Evolutionary conservation across 352 stramenopile genomes (phyloP).

Genomic region (Aphanomyces astaci): DNA sequence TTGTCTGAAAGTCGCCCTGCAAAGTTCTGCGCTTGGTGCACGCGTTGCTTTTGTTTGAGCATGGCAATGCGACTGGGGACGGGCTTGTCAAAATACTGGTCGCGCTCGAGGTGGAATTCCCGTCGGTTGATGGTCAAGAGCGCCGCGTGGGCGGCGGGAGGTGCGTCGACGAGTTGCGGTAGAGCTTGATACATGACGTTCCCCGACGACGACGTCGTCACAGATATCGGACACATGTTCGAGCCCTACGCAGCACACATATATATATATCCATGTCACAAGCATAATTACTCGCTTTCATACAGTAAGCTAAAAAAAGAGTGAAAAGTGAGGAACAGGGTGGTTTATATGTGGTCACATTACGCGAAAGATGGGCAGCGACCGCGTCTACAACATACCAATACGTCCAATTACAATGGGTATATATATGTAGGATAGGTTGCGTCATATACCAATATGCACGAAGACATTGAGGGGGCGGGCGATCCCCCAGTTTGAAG

Average conservation of each 20-base stretch:
- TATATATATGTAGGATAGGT: no score
- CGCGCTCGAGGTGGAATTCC: background rate
- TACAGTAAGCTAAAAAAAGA: no score
- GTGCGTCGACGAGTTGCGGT: background rate
- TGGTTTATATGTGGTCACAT: no score
- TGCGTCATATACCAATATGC: no score
- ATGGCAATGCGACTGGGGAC: conserved; percentile 8
- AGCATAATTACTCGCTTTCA: no score
- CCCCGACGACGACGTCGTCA: background rate
- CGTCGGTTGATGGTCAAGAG: conserved; percentile 1
- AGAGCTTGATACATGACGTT: background rate
- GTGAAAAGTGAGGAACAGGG: no score
- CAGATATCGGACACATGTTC: no score
- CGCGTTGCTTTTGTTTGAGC: conserved; percentile 9
- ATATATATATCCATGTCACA: no score
- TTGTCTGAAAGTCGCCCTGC: conserved; percentile 2
- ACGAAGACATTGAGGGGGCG: background rate
- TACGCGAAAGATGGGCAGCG: no score
- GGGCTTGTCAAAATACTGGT: background rate
- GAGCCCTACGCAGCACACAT: no score
- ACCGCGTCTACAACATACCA: no score
- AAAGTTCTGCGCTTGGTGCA: background rate
- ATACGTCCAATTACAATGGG: no score
- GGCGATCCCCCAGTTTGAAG: background rate
- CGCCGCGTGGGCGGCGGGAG: background rate